phyloP scores from a whole-genome alignment of 257 asterid species.

The Ilex aquifolium region DNA sequence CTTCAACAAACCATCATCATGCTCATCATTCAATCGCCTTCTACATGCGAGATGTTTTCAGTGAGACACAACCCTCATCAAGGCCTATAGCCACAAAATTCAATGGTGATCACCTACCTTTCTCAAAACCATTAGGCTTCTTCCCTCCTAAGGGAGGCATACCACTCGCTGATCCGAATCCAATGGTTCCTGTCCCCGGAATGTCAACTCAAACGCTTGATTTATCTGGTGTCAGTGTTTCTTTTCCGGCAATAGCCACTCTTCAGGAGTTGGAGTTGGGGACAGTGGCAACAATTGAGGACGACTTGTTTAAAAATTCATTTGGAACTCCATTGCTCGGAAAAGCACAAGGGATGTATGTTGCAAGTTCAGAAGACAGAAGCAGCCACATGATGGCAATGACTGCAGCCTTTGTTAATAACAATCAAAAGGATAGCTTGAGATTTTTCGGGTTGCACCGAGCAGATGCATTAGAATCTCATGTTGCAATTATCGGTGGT shows the following conservation, averaged over 20 bases:
- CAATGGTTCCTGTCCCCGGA: slow-evolving; percentile 1
- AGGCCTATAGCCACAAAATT: slow-evolving; percentile 10
- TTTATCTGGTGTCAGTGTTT: slow-evolving; percentile 17
- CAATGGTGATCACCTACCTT: slow-evolving; percentile 17
- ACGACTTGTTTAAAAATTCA: slow-evolving; percentile 51
- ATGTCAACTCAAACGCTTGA: slow-evolving; percentile 17
- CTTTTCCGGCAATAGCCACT: slow-evolving; percentile 25
- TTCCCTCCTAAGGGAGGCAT: slow-evolving; percentile 21
- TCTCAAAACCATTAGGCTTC: slow-evolving; percentile 28
- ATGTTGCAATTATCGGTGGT: slow-evolving; percentile 76
- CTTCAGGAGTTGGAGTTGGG: slow-evolving; percentile 45
- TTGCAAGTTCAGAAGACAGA: slow-evolving; percentile 67
- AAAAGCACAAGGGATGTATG: slow-evolving; percentile 67
- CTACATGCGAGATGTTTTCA: slow-evolving; percentile 24
- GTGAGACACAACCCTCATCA: slow-evolving; percentile 10
- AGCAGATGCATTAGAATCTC: slow-evolving; percentile 48
- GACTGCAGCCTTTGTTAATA: slow-evolving; percentile 56
- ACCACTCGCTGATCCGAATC: slow-evolving; percentile 6
- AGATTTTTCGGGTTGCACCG: slow-evolving; percentile 62
- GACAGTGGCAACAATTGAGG: slow-evolving; percentile 51
- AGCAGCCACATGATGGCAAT: slow-evolving; percentile 70
- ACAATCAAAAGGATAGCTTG: slow-evolving; percentile 43
- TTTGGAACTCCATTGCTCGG: slow-evolving; percentile 53
- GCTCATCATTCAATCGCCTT: slow-evolving; percentile 8
- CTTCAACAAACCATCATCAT: not conserved